phyloP scores from a whole-genome alignment of 169 alveolate species.

The Plasmodium reichenowi region DNA sequence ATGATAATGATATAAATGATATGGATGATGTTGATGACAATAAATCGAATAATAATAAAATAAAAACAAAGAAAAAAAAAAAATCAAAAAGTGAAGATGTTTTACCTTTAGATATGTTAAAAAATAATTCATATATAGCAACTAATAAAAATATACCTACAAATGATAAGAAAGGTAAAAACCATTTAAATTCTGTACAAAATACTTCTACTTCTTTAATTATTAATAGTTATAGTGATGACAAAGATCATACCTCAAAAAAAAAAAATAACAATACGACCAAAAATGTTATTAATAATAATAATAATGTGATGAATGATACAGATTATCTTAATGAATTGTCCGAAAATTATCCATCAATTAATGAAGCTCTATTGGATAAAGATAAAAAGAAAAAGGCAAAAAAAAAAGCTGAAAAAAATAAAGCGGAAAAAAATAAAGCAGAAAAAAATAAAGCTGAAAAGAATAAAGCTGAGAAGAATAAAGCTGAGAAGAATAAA shows the following conservation, averaged over 20 bases:
- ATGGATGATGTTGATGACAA: not conserved
- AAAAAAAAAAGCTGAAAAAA: constrained; percentile 43
- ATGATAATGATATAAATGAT: not conserved
- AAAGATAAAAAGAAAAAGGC: constrained; percentile 44
- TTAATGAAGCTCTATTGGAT: constrained; percentile 28
- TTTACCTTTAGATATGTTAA: not conserved
- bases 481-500: not conserved
- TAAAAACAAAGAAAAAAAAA: constrained; percentile 28
- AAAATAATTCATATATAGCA: not conserved
- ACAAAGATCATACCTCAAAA: not conserved
- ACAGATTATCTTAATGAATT: constrained; percentile 32
- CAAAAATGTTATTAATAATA: too few species aligned
- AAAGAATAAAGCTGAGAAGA: not conserved
- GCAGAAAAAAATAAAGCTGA: constrained; percentile 6
- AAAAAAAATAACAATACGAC: not conserved
- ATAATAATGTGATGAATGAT: constrained; percentile 14
- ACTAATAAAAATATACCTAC: not conserved
- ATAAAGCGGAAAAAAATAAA: constrained; percentile 9
- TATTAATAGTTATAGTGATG: not conserved
- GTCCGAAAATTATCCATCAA: constrained; percentile 54
- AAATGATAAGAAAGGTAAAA: constrained; percentile 13
- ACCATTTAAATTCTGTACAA: constrained; percentile 22
- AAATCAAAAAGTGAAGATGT: constrained; percentile 35
- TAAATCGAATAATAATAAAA: not conserved
- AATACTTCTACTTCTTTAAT: not conserved